Base-by-base conservation (phyloP, 106 monocot species). In the Allium fistulosum region DNA sequence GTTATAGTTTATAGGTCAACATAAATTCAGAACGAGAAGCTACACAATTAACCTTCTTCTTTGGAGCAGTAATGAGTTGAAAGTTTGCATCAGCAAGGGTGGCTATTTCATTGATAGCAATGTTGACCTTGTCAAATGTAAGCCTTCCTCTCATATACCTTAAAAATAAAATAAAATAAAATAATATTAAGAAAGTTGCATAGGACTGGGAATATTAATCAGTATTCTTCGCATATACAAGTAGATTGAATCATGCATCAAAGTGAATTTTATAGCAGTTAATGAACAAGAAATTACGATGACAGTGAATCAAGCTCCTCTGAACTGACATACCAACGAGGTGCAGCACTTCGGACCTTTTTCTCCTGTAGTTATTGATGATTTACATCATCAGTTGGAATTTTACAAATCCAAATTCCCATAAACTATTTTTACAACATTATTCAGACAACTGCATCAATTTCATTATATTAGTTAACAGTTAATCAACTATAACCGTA, bases 121-220 rank as follows among this genome's bases (percentile, higher is more conserved):
- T 84, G 66, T 97, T 97, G 62, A 97, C 76, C 80, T 97, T 97
- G 17, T 97, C 89, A 9, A 87, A 27, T 60, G 92, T 92, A 28
- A 97, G 82, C 69, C 92, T 88, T 53, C 91, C 91, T 68, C 88
- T 80, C 96, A 96, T 96, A 82, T 96, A 96, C 48, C 96, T 96
- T 59, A 4, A 79, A 55, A 57, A 45, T 22, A 22, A 22, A 22
- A 22, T 22, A 22, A n/a, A n/a, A 57, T 37, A 15, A 48, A 73
- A 50, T 49, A 63, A 17, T 26, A 62, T 37, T 8, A 12, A 18
- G 13, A 4, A 26, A 17, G 26, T 17, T 59, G 22, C 10, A 59
- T 26, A 15, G 59, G 16, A 59, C 17, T 59, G 12, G 59, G 22
- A 59, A 59, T 26, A 9, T 9, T 3, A n/a, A 18, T 18, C 11